Percentiles rank a stretch among this genome's conserved stretches.
Evolutionary conservation across 2,329 filamentous ascomycete genomes (phyloP).

Genomic region (Ceratocystiopsis minuta): DNA sequence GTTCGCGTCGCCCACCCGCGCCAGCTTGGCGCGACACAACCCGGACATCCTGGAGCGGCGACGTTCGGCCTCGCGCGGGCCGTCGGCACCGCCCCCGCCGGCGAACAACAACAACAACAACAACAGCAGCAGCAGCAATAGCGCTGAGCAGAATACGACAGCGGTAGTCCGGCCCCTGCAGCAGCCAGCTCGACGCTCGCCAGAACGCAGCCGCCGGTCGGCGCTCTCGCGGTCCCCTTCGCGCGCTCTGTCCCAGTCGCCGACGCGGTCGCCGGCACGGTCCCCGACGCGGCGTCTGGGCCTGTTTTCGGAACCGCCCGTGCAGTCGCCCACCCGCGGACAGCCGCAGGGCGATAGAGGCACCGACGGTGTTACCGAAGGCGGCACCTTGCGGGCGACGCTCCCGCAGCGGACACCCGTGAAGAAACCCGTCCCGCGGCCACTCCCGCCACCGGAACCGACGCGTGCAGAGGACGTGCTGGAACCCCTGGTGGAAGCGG

Average conservation of each 20-base stretch:
- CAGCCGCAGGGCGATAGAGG: background rate
- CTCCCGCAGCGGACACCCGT: conserved; percentile 22
- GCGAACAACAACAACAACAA: background rate
- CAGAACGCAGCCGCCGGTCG: background rate
- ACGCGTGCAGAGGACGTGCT: conserved; percentile 24
- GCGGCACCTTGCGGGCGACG: background rate
- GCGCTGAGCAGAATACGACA: conserved; percentile 1
- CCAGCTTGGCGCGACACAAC: conserved; percentile 43
- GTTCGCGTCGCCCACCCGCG: conserved; percentile 48
- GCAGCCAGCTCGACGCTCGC: conserved; percentile 3
- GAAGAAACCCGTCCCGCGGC: conserved; percentile 26
- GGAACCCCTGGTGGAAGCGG: conserved; percentile 22
- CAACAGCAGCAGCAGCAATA: conserved; percentile 1
- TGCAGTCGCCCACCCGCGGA: conserved; percentile 9
- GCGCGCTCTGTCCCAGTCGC: background rate
- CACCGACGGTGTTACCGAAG: no score
- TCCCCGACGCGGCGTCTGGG: conserved; percentile 7
- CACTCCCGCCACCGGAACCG: conserved; percentile 26
- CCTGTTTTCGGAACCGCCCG: background rate
- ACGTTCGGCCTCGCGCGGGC: conserved; percentile 14
- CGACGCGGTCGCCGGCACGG: conserved; percentile 11
- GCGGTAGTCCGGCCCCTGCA: background rate
- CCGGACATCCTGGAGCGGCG: conserved; percentile 34
- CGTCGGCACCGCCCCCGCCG: no score
- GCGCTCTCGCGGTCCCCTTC: background rate